Conservation (phyloP, 2,329 filamentous ascomycete species). For the Phoma herbarum region DNA sequence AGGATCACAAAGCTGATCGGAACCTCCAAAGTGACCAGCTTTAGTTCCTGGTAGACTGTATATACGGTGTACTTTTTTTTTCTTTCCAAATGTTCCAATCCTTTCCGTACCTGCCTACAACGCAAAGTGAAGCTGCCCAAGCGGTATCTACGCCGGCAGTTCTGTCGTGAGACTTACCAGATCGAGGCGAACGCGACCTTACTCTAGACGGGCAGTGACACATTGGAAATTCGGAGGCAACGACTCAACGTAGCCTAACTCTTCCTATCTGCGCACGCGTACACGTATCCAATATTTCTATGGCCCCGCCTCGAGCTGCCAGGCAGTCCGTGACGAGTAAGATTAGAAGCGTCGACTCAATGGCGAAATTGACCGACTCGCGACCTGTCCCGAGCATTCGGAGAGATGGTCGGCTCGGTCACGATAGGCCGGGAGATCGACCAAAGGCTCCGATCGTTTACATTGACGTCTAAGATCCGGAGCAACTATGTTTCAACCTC, state of each 20-base stretch:
- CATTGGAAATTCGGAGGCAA: background rate
- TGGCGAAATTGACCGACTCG: slow-evolving; percentile 11
- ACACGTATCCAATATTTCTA: background rate
- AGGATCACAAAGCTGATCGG: too few relatives aligned
- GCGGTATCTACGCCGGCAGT: background rate
- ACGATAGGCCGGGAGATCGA: slow-evolving; percentile 15
- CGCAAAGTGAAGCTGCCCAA: background rate
- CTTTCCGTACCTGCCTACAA: background rate
- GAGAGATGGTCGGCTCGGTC: background rate
- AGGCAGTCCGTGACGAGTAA: background rate
- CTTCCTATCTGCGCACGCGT: background rate
- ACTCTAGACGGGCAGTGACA: background rate
- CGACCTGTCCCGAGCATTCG: background rate
- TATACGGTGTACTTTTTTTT: too few relatives aligned
- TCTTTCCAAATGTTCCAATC: background rate
- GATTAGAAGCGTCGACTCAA: background rate
- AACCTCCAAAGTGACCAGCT: too few relatives aligned
- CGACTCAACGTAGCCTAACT: background rate
- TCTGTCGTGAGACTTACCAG: background rate
- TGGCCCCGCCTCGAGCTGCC: background rate
- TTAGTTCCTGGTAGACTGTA: background rate
- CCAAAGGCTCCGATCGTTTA: slow-evolving; percentile 1
- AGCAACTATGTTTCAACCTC: background rate
- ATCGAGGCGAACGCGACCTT: background rate
- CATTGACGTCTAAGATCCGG: background rate